Base-by-base conservation (phyloP, 2,329 filamentous ascomycete species). In the Nigrograna mackinnonii region DNA sequence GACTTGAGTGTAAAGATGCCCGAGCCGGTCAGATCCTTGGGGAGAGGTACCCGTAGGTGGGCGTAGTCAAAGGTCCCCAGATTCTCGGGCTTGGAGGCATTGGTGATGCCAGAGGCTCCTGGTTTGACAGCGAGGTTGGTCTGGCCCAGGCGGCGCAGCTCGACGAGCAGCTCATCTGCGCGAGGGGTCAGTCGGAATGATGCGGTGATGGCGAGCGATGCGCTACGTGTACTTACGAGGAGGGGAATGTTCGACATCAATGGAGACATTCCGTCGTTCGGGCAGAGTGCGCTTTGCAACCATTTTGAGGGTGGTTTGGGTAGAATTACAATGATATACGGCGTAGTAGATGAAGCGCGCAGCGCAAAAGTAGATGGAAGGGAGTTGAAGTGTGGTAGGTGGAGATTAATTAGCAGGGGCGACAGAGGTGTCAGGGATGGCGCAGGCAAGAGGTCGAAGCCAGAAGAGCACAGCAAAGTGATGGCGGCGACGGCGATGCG, bases 51-150 rank as follows among this genome's bases (percentile, higher is more conserved):
- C 62, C 92, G 87, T 37, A 99, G 79, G 67, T 99, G 94, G 52
- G 91, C 92, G 70, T 99, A 99, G 71, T 97, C 94, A 67, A 99
- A 96, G 35, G 86, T 83, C 38, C 89, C 90, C 47, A 94, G 77
- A 55, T 86, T 84, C 54, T 86, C 79, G 35, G 83, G 77, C 66
- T 89, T 89, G 43, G 84, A 82, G 50, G 89, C 85, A 68, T 84
- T 86, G 28, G 81, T 79, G 7, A 82, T 82, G 46, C 82, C 83
- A n/a, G 85, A 75, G 56, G 87, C 84, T 22, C 85, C 84, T 60
- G 90, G 84, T 74, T 91, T 94, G 39, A 91, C 84, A 7, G 86
- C 85, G 51, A 99, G 80, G 70, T 95, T 88, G 18, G 94, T 99
- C 73, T 96, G 91, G 35, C 92, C 94, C 34, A 99, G 79, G 56